These are phyloP conservation scores for Cercophora sp. DNA, from an alignment of 495 filamentous ascomycete genomes.

Conservation along the genomic window DNA sequence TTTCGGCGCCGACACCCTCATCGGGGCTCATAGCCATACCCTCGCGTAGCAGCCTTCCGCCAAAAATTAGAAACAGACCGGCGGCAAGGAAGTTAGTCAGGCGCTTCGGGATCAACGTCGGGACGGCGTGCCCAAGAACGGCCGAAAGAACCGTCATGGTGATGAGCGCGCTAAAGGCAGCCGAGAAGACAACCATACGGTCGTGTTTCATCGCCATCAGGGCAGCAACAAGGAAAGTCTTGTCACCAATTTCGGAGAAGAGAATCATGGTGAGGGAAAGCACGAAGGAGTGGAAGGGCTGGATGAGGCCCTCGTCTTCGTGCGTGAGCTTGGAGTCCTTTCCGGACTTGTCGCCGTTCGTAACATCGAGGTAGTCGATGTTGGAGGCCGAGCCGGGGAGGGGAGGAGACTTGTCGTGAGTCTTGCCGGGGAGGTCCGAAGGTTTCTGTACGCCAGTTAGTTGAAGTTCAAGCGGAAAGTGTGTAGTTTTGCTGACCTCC, in stretches of 20 bases:
- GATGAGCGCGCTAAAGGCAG: slow-evolving; percentile 85
- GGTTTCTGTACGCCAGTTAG: too few species aligned
- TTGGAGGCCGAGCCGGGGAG: slow-evolving; percentile 58
- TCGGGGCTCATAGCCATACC: slow-evolving; percentile 81
- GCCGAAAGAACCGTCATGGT: slow-evolving; percentile 97
- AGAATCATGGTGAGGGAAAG: slow-evolving; percentile 97
- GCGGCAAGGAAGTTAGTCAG: slow-evolving; percentile 85
- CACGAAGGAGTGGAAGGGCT: slow-evolving; percentile 84
- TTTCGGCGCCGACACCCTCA: slow-evolving; percentile 88
- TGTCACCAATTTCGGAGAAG: slow-evolving; percentile 96
- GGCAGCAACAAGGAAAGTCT: slow-evolving; percentile 94
- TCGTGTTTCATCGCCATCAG: slow-evolving; percentile 99
- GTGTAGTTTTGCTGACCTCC: slow-evolving; percentile 68
- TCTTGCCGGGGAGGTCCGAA: slow-evolving; percentile 70
- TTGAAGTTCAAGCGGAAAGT: too few species aligned
- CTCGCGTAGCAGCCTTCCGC: slow-evolving; percentile 78
- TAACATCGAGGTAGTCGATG: slow-evolving; percentile 65
- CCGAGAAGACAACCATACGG: slow-evolving; percentile 85
- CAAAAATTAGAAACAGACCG: slow-evolving; percentile 82
- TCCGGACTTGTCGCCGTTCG: slow-evolving; percentile 41
- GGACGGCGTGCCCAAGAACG: slow-evolving; percentile 89
- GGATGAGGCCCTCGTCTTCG: slow-evolving; percentile 61
- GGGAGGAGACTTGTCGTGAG: slow-evolving; percentile 73
- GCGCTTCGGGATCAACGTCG: slow-evolving; percentile 81
- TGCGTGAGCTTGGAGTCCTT: slow-evolving; percentile 33